These are phyloP conservation scores for Tricholoma hemisulphureum DNA, from an alignment of 768 basidiomycete species.

Conservation along the genomic window DNA sequence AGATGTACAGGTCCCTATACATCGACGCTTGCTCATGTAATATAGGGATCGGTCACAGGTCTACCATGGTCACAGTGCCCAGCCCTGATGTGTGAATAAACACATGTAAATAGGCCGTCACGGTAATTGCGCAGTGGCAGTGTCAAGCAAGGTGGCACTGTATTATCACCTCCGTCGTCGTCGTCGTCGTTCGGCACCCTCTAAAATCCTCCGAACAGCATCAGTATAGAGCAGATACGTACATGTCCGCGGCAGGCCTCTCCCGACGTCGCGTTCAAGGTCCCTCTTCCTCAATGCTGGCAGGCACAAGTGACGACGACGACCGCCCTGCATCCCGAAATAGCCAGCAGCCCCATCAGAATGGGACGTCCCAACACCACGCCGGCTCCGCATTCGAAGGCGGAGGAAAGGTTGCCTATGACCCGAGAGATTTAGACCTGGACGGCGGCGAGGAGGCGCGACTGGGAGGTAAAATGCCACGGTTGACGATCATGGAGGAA, in stretches of 20 bases:
- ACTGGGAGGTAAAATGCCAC: conserved; percentile 72
- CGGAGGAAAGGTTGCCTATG: conserved; percentile 86
- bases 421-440: conserved; percentile 83
- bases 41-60: too few species aligned
- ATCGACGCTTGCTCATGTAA: too few species aligned
- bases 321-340: conserved; percentile 25
- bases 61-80: too few species aligned
- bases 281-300: conserved; percentile 30
- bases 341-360: conserved; percentile 10
- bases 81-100: too few species aligned
- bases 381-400: conserved; percentile 85
- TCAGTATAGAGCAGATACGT: neutral
- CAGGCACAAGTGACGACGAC: conserved; percentile 35
- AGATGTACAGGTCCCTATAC: too few species aligned
- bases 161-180: neutral
- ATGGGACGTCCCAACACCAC: conserved; percentile 51
- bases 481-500: conserved; percentile 95
- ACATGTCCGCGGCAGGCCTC: conserved; percentile 53
- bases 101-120: too few species aligned
- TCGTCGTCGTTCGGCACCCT: neutral
- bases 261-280: conserved; percentile 57
- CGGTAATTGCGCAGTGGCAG: too few species aligned
- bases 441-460: conserved; percentile 61
- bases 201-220: neutral
- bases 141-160: neutral